These are phyloP conservation scores for Ophiostoma himal-ulmi DNA, from an alignment of 2,329 filamentous ascomycete species.

Conservation along the genomic window DNA sequence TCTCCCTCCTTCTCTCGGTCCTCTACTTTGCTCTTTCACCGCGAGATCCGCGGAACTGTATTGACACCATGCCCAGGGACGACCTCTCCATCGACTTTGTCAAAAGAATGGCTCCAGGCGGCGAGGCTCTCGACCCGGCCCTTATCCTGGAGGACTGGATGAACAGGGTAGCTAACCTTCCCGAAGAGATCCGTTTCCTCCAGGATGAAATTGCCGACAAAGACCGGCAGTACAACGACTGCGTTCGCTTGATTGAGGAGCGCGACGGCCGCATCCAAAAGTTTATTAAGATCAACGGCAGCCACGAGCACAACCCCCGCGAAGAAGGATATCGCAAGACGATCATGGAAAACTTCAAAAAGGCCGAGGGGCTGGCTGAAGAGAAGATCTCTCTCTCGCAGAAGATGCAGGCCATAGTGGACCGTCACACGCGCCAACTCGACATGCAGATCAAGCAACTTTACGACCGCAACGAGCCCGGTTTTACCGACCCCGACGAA, in stretches of 20 bases:
- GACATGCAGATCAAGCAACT: conserved; percentile 58
- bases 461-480: conserved; percentile 56
- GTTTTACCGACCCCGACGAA: conserved; percentile 57
- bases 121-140: conserved; percentile 57
- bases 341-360: conserved; percentile 62
- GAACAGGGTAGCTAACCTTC: conserved; percentile 68
- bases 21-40: background rate
- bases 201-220: conserved; percentile 80
- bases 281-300: conserved; percentile 72
- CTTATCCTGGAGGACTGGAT: conserved; percentile 75
- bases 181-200: conserved; percentile 75
- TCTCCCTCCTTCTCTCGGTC: background rate
- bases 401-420: conserved; percentile 55
- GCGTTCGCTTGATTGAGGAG: conserved; percentile 61
- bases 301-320: conserved; percentile 66
- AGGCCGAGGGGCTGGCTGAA: conserved; percentile 63
- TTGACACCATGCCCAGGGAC: conserved; percentile 60
- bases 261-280: conserved; percentile 72
- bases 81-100: conserved; percentile 65
- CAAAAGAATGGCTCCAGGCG: conserved; percentile 56
- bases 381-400: conserved; percentile 68
- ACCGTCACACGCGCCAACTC: conserved; percentile 58
- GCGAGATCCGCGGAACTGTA: conserved; percentile 6
- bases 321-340: conserved; percentile 62
- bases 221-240: conserved; percentile 65